Conservation (phyloP, 1,284 basidiomycete species). For the Ceratorhiza oryzae-sativae region DNA sequence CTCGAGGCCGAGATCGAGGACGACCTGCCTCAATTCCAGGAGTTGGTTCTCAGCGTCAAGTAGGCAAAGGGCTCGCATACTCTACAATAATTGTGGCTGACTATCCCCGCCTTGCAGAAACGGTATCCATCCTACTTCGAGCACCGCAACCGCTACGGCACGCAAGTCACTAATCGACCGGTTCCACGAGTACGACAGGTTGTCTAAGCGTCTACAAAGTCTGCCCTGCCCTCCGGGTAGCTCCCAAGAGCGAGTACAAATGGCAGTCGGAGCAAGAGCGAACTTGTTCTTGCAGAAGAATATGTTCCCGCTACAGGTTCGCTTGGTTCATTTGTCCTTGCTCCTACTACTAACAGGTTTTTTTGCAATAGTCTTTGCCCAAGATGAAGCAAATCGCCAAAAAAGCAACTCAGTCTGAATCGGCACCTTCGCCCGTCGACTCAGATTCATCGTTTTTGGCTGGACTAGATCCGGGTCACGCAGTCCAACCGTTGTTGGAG, state of each 20-base stretch:
- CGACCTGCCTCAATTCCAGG: conserved; percentile 73
- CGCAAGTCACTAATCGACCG: conserved; percentile 83
- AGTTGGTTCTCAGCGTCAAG: conserved; percentile 65
- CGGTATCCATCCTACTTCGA: conserved; percentile 51
- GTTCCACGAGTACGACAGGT: conserved; percentile 86
- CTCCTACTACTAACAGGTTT: conserved; percentile 38
- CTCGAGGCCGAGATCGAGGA: conserved; percentile 82
- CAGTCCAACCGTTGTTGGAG: conserved; percentile 84
- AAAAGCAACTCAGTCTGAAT: conserved; percentile 43
- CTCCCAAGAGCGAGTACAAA: conserved; percentile 84
- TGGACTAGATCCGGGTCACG: conserved; percentile 61
- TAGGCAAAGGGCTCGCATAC: conserved; percentile 56
- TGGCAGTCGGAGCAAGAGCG: conserved; percentile 79
- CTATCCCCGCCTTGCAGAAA: neutral
- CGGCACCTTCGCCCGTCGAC: conserved; percentile 22
- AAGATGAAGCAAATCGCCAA: conserved; percentile 51
- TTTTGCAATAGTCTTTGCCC: conserved; percentile 63
- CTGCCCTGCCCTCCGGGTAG: conserved; percentile 71
- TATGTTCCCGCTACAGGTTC: conserved; percentile 81
- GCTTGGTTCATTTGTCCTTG: conserved; percentile 42
- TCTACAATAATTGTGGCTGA: conserved; percentile 24
- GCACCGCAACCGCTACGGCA: conserved; percentile 64
- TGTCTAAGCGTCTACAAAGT: conserved; percentile 82
- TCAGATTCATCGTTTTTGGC: neutral
- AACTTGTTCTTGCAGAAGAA: conserved; percentile 87